Conservation (phyloP, 2,329 filamentous ascomycete genomes). For the Diplodia corticola region DNA sequence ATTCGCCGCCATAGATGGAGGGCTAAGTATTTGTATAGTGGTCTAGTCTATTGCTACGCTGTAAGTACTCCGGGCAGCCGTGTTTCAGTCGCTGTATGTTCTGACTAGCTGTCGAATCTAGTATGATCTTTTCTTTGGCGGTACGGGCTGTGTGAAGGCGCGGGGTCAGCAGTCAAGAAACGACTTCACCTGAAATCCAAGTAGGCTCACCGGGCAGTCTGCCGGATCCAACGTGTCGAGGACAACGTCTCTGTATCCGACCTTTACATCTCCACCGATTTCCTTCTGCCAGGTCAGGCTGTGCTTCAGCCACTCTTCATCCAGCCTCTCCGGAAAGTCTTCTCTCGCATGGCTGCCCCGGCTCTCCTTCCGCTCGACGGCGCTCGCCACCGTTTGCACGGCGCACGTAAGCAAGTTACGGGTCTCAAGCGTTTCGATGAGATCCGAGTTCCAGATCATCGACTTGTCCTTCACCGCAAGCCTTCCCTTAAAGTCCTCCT, state of each 20-base stretch:
- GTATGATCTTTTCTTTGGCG: constrained; percentile 40
- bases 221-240: constrained; percentile 48
- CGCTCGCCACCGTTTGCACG: constrained; percentile 48
- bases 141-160: constrained; percentile 30
- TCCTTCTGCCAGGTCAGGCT: constrained; percentile 49
- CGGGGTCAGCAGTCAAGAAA: not conserved
- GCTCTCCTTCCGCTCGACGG: constrained; percentile 47
- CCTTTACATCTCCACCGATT: constrained; percentile 42
- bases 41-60: too few species aligned
- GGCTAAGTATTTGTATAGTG: too few species aligned
- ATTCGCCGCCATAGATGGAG: too few species aligned
- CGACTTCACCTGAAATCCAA: not conserved
- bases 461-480: constrained; percentile 45
- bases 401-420: constrained; percentile 51
- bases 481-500: constrained; percentile 38
- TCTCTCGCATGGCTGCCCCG: constrained; percentile 51
- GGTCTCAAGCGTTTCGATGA: constrained; percentile 51
- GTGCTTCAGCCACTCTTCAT: constrained; percentile 50
- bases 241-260: constrained; percentile 46
- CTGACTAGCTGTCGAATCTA: constrained; percentile 20
- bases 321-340: constrained; percentile 47
- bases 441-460: constrained; percentile 53
- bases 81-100: not conserved
- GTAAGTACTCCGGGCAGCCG: too few species aligned
- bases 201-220: constrained; percentile 38